These are phyloP conservation scores for Metarhizium anisopliae DNA, from an alignment of 2,329 filamentous ascomycete genomes.

Conservation along the genomic window DNA sequence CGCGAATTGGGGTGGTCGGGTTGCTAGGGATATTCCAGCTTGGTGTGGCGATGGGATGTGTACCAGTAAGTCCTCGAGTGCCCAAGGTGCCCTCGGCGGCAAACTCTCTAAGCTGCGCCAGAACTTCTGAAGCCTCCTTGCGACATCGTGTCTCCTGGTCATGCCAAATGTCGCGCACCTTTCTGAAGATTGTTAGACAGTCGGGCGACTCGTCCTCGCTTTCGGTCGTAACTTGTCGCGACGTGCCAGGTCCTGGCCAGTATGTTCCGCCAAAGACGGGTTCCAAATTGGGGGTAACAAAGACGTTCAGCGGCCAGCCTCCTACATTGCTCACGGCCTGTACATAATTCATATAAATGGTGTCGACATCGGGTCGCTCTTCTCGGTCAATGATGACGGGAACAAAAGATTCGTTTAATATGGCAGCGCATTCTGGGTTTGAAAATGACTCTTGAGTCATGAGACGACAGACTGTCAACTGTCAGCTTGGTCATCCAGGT, in stretches of 20 bases:
- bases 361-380: conserved; percentile 86
- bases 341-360: conserved; percentile 97
- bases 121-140: conserved; percentile 74
- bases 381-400: conserved; percentile 91
- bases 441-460: conserved; percentile 91
- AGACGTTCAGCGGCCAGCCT: conserved; percentile 95
- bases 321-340: conserved; percentile 85
- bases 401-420: conserved; percentile 82
- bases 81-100: conserved; percentile 75
- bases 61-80: conserved; percentile 24
- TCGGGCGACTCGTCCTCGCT: conserved; percentile 54
- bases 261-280: conserved; percentile 96
- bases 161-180: conserved; percentile 66
- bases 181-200: conserved; percentile 75
- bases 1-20: conserved; percentile 8
- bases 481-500: conserved; percentile 10
- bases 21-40: conserved; percentile 19
- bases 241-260: conserved; percentile 72
- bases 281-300: conserved; percentile 84
- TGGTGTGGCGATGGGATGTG: conserved; percentile 19
- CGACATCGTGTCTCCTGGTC: conserved; percentile 78
- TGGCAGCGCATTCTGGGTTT: conserved; percentile 66
- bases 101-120: conserved; percentile 74
- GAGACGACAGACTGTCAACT: conserved; percentile 63
- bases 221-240: conserved; percentile 25